Evolutionary conservation across 2,329 filamentous ascomycete species (phyloP).

Genomic region (Fusarium succisae): DNA sequence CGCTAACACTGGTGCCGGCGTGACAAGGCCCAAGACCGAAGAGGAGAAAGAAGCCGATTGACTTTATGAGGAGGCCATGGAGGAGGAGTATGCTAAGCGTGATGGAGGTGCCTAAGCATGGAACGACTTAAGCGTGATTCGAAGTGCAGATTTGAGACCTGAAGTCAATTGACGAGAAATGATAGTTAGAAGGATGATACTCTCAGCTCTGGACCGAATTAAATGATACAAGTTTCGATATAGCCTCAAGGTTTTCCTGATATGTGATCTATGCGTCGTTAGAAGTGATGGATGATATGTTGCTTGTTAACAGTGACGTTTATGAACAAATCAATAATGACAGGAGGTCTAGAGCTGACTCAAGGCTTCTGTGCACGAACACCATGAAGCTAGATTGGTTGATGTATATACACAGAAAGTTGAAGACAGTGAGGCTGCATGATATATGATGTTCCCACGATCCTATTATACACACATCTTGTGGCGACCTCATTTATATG

Average conservation of each 20-base stretch:
- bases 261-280: neutral
- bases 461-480: neutral
- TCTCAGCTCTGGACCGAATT: neutral
- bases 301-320: neutral
- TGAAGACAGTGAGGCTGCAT: neutral
- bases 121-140: neutral
- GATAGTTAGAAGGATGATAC: neutral
- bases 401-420: neutral
- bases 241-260: neutral
- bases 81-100: slow-evolving; percentile 65
- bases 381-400: neutral
- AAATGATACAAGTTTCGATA: neutral
- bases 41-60: slow-evolving; percentile 60
- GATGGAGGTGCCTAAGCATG: slow-evolving; percentile 57
- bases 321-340: neutral
- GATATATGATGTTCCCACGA: neutral
- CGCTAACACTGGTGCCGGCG: slow-evolving; percentile 59
- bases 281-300: neutral
- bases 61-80: slow-evolving; percentile 62
- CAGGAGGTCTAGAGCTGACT: neutral
- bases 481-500: neutral
- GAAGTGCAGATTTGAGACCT: neutral
- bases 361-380: neutral
- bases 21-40: slow-evolving; percentile 58
- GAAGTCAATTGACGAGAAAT: neutral